Conservation (phyloP, 805 yeast genomes). For the Candida gorgasii region DNA sequence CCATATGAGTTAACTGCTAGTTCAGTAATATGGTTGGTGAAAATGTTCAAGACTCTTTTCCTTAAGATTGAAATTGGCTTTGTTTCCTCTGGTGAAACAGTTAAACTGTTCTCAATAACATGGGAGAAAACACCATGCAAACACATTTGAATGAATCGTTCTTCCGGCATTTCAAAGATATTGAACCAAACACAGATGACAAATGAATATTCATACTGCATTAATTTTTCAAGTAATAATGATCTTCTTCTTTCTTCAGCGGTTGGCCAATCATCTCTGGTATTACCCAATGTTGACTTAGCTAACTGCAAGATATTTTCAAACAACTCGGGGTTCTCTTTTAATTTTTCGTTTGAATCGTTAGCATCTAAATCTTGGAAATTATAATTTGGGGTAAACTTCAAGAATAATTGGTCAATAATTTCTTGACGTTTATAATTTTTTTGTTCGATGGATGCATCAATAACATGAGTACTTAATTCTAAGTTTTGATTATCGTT, state of each 20-base stretch:
- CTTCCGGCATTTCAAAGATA: conserved; percentile 59
- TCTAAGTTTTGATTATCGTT: conserved; percentile 65
- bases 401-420: conserved; percentile 44
- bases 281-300: conserved; percentile 75
- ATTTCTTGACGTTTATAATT: conserved; percentile 63
- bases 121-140: conserved; percentile 90
- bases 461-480: conserved; percentile 64
- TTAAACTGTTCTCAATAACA: conserved; percentile 65
- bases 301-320: conserved; percentile 68
- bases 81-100: conserved; percentile 45
- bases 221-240: conserved; percentile 68
- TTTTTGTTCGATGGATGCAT: conserved; percentile 59
- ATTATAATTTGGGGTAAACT: conserved; percentile 44
- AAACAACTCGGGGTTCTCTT: conserved; percentile 47
- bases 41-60: conserved; percentile 66
- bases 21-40: conserved; percentile 54
- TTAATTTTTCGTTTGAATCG: conserved; percentile 8
- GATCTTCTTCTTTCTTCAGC: conserved; percentile 84
- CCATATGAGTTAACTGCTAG: conserved; percentile 86
- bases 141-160: conserved; percentile 70
- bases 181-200: conserved; percentile 59
- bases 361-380: conserved; percentile 15
- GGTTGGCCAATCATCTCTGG: conserved; percentile 89
- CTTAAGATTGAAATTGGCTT: conserved; percentile 55
- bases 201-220: conserved; percentile 65